Evolutionary conservation across 768 basidiomycete genomes (phyloP).

Genomic region (Auriscalpium vulgare): DNA sequence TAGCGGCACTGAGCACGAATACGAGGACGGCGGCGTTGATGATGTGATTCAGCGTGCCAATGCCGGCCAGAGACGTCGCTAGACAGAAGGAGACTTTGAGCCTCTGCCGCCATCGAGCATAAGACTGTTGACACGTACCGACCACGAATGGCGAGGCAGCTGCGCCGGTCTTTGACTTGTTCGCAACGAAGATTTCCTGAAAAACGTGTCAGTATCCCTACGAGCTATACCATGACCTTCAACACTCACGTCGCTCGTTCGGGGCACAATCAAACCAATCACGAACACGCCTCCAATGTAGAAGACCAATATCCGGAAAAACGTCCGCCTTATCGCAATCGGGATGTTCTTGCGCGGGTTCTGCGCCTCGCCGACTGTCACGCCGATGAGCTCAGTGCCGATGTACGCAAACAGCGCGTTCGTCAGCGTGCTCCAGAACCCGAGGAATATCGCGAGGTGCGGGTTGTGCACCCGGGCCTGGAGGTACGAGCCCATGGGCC

Average conservation of each 20-base stretch:
- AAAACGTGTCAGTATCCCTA: not conserved
- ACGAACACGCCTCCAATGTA: constrained; percentile 68
- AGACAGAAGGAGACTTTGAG: not conserved
- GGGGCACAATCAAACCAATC: constrained; percentile 64
- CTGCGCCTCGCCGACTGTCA: constrained; percentile 50
- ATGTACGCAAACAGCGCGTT: constrained; percentile 64
- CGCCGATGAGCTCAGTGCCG: constrained; percentile 72
- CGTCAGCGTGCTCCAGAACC: constrained; percentile 64
- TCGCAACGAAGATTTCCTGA: constrained; percentile 30
- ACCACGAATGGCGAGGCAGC: constrained; percentile 64
- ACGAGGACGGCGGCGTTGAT: constrained; percentile 58
- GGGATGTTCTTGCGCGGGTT: constrained; percentile 73
- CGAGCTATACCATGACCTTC: not conserved
- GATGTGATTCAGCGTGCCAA: constrained; percentile 51
- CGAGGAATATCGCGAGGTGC: constrained; percentile 48
- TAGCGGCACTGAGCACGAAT: constrained; percentile 55
- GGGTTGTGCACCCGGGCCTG: constrained; percentile 39
- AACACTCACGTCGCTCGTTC: constrained; percentile 35
- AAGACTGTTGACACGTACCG: constrained; percentile 18
- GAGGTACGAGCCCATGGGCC: constrained; percentile 52
- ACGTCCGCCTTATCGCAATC: constrained; percentile 57
- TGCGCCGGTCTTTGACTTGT: constrained; percentile 34
- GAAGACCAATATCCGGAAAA: constrained; percentile 52
- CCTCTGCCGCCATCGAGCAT: not conserved
- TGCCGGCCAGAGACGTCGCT: constrained; percentile 41